Evolutionary conservation across 2,329 filamentous ascomycete species (phyloP).

Genomic region (Rutstroemia sp.): DNA sequence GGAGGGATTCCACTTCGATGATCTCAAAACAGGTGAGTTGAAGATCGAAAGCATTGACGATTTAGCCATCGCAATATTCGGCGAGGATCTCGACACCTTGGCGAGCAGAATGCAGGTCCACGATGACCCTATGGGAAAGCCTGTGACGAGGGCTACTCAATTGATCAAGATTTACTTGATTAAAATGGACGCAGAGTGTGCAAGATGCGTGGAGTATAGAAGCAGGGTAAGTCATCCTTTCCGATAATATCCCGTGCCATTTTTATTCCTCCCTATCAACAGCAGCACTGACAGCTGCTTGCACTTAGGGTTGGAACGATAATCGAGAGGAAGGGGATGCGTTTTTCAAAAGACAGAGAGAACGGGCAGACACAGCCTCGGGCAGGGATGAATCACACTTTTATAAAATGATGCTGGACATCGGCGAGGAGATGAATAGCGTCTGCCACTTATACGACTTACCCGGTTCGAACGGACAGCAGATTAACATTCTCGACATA

Average conservation of each 20-base stretch:
- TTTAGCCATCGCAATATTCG: background rate
- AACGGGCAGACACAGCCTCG: slow-evolving; percentile 30
- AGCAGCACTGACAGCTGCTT: background rate
- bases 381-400: slow-evolving; percentile 26
- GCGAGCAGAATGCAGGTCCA: background rate
- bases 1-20: background rate
- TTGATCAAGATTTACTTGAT: slow-evolving; percentile 17
- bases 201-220: slow-evolving; percentile 14
- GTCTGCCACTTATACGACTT: slow-evolving; percentile 6
- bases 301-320: slow-evolving; percentile 35
- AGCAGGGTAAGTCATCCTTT: slow-evolving; percentile 12
- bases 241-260: background rate
- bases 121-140: background rate
- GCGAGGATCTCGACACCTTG: background rate
- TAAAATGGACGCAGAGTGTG: slow-evolving; percentile 14
- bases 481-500: slow-evolving; percentile 22
- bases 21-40: background rate
- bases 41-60: background rate
- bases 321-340: slow-evolving; percentile 35
- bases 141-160: slow-evolving; percentile 3
- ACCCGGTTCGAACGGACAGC: background rate
- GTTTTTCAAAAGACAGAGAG: slow-evolving; percentile 36
- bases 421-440: slow-evolving; percentile 34
- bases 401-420: slow-evolving; percentile 36
- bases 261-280: background rate